A percentile compares a stretch with the other conserved stretches of the same genome.
These are phyloP conservation scores for Phytophthora uliginosa DNA, from an alignment of 352 stramenopile species.

Conservation along the genomic window DNA sequence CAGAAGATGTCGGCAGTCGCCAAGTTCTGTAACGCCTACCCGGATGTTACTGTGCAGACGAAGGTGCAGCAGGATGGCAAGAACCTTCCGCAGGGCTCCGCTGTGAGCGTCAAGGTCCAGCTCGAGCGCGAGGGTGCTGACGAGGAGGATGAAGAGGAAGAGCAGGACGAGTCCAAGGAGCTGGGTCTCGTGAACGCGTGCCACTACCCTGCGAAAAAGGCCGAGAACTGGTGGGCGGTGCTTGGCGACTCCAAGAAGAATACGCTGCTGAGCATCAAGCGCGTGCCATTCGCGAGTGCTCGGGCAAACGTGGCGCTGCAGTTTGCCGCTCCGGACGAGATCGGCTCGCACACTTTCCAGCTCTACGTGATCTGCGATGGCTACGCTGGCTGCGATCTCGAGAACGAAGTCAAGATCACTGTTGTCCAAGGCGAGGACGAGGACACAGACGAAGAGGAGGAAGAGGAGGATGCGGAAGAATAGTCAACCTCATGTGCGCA, in stretches of 20 bases:
- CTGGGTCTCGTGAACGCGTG: conserved; percentile 81
- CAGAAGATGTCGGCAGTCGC: conserved; percentile 98
- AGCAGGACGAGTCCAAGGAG: conserved; percentile 57
- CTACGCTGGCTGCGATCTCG: conserved; percentile 98
- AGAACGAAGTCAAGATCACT: conserved; percentile 93
- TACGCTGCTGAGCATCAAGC: conserved; percentile 98
- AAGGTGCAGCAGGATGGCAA: conserved; percentile 93
- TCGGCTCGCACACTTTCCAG: conserved; percentile 96
- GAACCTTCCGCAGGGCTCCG: conserved; percentile 92
- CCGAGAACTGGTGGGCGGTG: conserved; percentile 99
- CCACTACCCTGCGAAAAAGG: conserved; percentile 92
- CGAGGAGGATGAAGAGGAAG: conserved; percentile 90
- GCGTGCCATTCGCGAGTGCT: conserved; percentile 92
- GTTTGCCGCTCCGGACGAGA: conserved; percentile 96
- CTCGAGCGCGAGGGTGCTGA: conserved; percentile 96
- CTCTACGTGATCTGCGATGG: conserved; percentile 99
- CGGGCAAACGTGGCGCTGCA: conserved; percentile 92
- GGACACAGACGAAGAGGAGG: conserved; percentile 55
- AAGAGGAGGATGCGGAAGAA: conserved; percentile 49
- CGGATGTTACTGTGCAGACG: conserved; percentile 97
- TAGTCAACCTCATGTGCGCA: conserved; percentile 3
- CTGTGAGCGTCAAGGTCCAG: conserved; percentile 90
- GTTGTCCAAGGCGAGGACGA: conserved; percentile 60
- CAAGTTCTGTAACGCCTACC: conserved; percentile 99
- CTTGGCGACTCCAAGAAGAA: conserved; percentile 97